phyloP scores from a whole-genome alignment of 2,329 filamentous ascomycete species.

The Xylariaceae sp. region DNA sequence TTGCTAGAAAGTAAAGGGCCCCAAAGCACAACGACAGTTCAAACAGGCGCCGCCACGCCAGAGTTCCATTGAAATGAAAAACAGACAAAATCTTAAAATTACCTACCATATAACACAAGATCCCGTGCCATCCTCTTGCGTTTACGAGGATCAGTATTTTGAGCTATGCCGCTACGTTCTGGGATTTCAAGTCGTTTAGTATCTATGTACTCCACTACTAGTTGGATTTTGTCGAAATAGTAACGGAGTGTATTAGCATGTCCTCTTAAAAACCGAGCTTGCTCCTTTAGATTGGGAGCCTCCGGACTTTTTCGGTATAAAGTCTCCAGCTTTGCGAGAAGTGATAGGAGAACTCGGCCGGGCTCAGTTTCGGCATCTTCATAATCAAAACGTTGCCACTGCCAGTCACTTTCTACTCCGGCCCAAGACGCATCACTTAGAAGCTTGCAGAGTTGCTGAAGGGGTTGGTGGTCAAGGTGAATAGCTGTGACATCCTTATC shows the following conservation, averaged over 20 bases:
- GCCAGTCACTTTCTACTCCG: slow-evolving; percentile 21
- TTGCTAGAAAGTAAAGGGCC: not conserved
- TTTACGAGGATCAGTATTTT: slow-evolving; percentile 11
- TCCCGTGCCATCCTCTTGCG: slow-evolving; percentile 24
- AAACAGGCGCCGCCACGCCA: not conserved
- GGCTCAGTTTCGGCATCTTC: slow-evolving; percentile 18
- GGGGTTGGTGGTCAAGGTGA: slow-evolving; percentile 16
- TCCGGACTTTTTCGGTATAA: slow-evolving; percentile 21
- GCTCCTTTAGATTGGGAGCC: slow-evolving; percentile 22
- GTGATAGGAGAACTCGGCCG: slow-evolving; percentile 19
- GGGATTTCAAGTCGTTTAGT: slow-evolving; percentile 13
- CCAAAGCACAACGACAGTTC: not conserved
- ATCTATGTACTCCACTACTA: slow-evolving; percentile 23
- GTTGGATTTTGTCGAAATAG: slow-evolving; percentile 27
- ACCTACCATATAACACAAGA: slow-evolving; percentile 20
- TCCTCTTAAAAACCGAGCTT: slow-evolving; percentile 27
- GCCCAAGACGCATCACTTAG: slow-evolving; percentile 25
- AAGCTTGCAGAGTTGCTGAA: slow-evolving; percentile 21
- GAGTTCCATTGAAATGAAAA: not conserved
- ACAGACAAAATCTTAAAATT: not conserved
- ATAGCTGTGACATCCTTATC: slow-evolving; percentile 23
- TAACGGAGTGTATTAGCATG: slow-evolving; percentile 25
- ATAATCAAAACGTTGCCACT: slow-evolving; percentile 15
- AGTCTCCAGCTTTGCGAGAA: slow-evolving; percentile 28
- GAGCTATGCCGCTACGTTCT: slow-evolving; percentile 3